phyloP scores from a whole-genome alignment of 2,329 filamentous ascomycete genomes.

The Alternaria brassicicola region DNA sequence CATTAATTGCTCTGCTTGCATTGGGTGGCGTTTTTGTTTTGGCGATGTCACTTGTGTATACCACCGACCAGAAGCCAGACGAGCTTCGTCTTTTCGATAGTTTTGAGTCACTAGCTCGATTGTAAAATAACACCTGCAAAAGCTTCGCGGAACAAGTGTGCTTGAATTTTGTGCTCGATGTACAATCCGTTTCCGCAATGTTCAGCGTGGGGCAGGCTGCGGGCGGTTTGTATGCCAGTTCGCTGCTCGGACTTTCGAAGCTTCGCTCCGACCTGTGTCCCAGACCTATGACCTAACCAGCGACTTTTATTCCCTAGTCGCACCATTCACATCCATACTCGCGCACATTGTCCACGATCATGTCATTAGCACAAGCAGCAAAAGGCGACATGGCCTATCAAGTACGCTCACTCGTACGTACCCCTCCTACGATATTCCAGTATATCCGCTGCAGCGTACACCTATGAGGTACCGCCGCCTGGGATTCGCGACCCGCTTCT shows the following conservation, averaged over 20 bases:
- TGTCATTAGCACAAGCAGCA: conserved; percentile 45
- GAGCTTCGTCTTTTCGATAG: neutral
- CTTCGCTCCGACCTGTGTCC: conserved; percentile 33
- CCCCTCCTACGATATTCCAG: neutral
- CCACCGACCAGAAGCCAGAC: neutral
- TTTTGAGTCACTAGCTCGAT: neutral
- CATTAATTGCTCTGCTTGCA: conserved; percentile 7
- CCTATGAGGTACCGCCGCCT: neutral
- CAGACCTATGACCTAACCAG: conserved; percentile 44
- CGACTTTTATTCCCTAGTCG: conserved; percentile 41
- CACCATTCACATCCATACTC: conserved; percentile 32
- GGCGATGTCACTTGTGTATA: conserved; percentile 4
- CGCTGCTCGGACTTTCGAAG: conserved; percentile 37
- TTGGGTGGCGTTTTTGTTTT: conserved; percentile 16
- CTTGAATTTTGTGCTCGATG: neutral
- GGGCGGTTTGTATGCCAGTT: neutral
- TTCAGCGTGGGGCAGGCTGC: neutral
- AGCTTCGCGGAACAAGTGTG: neutral
- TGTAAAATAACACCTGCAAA: neutral
- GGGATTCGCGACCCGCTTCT: neutral
- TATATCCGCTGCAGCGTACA: neutral
- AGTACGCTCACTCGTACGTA: conserved; percentile 50
- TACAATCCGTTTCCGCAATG: neutral
- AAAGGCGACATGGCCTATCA: conserved; percentile 49
- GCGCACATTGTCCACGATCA: conserved; percentile 19